Evolutionary conservation across 2,329 filamentous ascomycete genomes (phyloP).

Genomic region (Esteya vermicola): DNA sequence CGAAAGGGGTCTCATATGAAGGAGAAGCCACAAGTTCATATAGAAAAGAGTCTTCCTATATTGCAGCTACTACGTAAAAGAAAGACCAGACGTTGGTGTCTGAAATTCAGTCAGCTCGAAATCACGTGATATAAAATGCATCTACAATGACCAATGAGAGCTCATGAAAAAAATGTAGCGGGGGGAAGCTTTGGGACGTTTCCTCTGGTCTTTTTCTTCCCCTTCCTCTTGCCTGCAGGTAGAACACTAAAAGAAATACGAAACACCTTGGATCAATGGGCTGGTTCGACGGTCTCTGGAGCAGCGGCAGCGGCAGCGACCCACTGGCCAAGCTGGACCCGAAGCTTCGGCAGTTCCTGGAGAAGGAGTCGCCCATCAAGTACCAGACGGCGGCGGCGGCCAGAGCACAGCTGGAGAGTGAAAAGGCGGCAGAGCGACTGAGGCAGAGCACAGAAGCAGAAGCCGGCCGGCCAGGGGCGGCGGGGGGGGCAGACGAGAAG

Average conservation of each 20-base stretch:
- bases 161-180: no score
- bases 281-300: conserved; percentile 38
- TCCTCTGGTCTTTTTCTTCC: not conserved
- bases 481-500: not conserved
- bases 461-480: conserved; percentile 5
- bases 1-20: no score
- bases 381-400: conserved; percentile 6
- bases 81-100: no score
- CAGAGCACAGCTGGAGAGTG: conserved; percentile 1
- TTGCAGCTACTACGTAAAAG: no score
- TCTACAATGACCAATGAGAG: no score
- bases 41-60: no score
- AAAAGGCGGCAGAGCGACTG: conserved; percentile 3
- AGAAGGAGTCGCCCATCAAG: conserved; percentile 67
- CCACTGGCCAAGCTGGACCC: conserved; percentile 67
- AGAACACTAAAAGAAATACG: no score
- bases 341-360: conserved; percentile 68
- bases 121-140: no score
- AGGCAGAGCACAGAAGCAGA: conserved; percentile 6
- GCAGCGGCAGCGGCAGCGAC: conserved; percentile 31
- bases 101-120: no score
- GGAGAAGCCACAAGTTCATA: no score
- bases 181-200: no score
- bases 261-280: conserved; percentile 30
- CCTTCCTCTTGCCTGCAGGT: not conserved